Percentiles rank a stretch among this genome's conserved stretches.
These are phyloP conservation scores for Astrothelium subdiscretum DNA, from an alignment of 495 filamentous ascomycete species.

Conservation along the genomic window DNA sequence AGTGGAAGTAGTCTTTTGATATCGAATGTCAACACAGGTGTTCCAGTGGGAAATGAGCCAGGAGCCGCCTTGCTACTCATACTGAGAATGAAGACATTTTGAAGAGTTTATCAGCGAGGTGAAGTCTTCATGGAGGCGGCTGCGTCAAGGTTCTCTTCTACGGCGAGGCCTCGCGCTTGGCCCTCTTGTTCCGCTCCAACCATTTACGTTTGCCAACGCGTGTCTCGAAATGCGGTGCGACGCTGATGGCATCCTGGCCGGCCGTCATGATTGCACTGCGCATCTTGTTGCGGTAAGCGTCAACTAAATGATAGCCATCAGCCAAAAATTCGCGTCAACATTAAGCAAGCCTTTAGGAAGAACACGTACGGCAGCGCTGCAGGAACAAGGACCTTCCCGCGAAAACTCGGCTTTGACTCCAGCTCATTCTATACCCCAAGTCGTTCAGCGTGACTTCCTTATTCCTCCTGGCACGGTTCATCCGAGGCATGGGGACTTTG, in stretches of 20 bases:
- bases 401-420: constrained; percentile 86
- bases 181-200: constrained; percentile 46
- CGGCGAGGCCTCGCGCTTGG: constrained; percentile 13
- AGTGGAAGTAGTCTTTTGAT: not conserved
- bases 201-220: constrained; percentile 77
- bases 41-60: no score
- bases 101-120: no score
- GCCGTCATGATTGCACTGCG: constrained; percentile 61
- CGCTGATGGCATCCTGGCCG: constrained; percentile 56
- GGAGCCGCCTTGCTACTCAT: no score
- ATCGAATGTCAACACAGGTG: no score
- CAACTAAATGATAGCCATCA: constrained; percentile 46
- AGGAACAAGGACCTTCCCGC: constrained; percentile 74
- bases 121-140: not conserved
- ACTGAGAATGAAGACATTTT: no score
- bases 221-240: constrained; percentile 81
- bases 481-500: constrained; percentile 59
- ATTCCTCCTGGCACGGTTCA: constrained; percentile 50
- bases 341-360: not conserved
- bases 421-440: constrained; percentile 86
- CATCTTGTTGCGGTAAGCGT: constrained; percentile 91
- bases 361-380: constrained; percentile 76
- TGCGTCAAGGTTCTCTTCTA: not conserved
- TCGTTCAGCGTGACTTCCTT: constrained; percentile 86
- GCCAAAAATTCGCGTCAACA: not conserved